Base-by-base conservation (phyloP, 2,329 filamentous ascomycete genomes). In the Dothideomycetes sp. region DNA sequence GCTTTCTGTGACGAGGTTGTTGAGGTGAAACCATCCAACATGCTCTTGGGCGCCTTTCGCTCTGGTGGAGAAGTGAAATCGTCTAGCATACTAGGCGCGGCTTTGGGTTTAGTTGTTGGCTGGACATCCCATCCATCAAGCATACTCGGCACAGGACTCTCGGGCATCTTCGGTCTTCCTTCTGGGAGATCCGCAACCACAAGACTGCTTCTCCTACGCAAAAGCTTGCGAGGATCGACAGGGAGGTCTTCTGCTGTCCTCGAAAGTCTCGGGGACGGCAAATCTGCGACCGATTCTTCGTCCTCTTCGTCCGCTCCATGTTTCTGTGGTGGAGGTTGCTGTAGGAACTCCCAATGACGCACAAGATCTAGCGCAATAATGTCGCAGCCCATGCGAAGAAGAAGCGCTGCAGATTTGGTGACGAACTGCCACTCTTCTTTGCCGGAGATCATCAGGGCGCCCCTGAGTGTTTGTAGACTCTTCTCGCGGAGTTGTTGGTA, bases 401-500 rank as follows among this genome's bases (percentile, higher is more conserved):
- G 44, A 12, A 60, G 45, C 2, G 34, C 42, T 16, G 87, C 85
- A 39, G 85, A 94, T 51, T 91, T 85, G 16, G 94, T 66, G 1
- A 95, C 78, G 57, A 95, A 94, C 22, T 83, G 77, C 84, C 85
- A 94, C 61, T 95, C 88, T 4, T 81, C 78, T 47, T 74, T 75
- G 0, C 84, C 81, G 2, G 78, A 80, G 13, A 94, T 73, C 61
- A 86, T 85, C 1, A 82, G 81, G 5, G 85, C 85, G n/a, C 87
- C 88, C 22, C 81, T 78, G 6, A 94, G 72, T 0, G 86, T 93
- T 57, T 93, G 85, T 1, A 88, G 64, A 0, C 82, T 86, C 62
- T 81, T 82, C 47, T 82, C 82, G 33, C 88, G 78, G 7, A 98
- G 73, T 52, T 95, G 82, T 18, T 81, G 76, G 60, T 98, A 98